phyloP scores from a whole-genome alignment of 169 alveolate genomes.

The Plasmodium billcollinsi region DNA sequence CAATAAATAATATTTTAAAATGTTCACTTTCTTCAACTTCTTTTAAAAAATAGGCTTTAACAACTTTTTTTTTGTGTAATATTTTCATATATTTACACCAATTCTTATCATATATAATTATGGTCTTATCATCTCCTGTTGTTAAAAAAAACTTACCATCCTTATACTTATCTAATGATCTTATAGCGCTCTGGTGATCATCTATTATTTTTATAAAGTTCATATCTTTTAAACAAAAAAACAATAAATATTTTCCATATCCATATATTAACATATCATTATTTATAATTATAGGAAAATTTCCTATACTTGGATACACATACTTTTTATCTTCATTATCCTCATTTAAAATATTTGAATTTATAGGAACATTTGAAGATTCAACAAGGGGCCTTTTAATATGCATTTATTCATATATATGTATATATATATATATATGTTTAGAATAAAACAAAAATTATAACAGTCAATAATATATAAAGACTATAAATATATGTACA shows the following conservation, averaged over 20 bases:
- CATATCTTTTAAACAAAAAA: constrained; percentile 38
- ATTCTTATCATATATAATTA: constrained; percentile 48
- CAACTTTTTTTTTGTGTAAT: constrained; percentile 60
- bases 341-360: constrained; percentile 9
- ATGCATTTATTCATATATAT: neutral
- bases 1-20: constrained; percentile 53
- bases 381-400: constrained; percentile 1
- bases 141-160: constrained; percentile 42
- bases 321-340: constrained; percentile 38
- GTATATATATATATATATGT: neutral
- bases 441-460: neutral
- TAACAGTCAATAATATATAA: neutral
- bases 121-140: constrained; percentile 62
- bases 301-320: constrained; percentile 58
- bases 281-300: constrained; percentile 40
- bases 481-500: neutral
- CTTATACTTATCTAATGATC: constrained; percentile 56
- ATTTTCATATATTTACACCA: constrained; percentile 38
- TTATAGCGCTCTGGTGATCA: constrained; percentile 37
- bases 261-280: constrained; percentile 53
- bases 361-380: neutral
- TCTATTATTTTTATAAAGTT: constrained; percentile 48
- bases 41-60: constrained; percentile 59
- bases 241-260: constrained; percentile 42
- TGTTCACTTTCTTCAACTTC: constrained; percentile 10